These are phyloP conservation scores for Hypoxylon sp. DNA, from an alignment of 2,329 filamentous ascomycete species.

Conservation along the genomic window DNA sequence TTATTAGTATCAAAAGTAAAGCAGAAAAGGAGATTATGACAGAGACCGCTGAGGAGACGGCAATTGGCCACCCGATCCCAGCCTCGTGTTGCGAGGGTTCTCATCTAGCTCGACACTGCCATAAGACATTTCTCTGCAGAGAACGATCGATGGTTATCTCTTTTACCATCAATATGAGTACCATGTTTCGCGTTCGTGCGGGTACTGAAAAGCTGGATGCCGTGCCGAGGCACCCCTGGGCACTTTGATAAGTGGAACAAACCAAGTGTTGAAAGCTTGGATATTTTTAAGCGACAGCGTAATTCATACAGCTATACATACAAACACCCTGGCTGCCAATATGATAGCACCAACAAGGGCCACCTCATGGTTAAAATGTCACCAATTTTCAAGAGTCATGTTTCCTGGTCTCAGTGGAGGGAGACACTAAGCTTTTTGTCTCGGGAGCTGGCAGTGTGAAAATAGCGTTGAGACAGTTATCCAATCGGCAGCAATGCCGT, in stretches of 20 bases:
- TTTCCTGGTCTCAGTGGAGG: slow-evolving; percentile 36
- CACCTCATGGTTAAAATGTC: slow-evolving; percentile 30
- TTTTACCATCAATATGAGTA: slow-evolving; percentile 24
- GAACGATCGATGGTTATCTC: slow-evolving; percentile 15
- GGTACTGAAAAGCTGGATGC: slow-evolving; percentile 17
- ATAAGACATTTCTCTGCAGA: slow-evolving; percentile 10
- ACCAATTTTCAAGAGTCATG: slow-evolving; percentile 27
- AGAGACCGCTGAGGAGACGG: slow-evolving; percentile 12
- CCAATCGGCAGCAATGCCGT: slow-evolving; percentile 42
- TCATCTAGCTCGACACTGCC: slow-evolving; percentile 25
- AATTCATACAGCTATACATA: slow-evolving; percentile 7
- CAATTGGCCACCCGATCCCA: slow-evolving; percentile 34
- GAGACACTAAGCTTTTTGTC: slow-evolving; percentile 44
- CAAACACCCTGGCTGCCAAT: slow-evolving; percentile 25
- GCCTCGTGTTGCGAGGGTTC: slow-evolving; percentile 9
- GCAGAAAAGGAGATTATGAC: slow-evolving; percentile 20
- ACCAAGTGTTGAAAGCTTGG: slow-evolving; percentile 27
- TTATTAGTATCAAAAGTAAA: slow-evolving; percentile 17
- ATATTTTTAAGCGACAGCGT: slow-evolving; percentile 28
- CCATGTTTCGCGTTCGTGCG: slow-evolving; percentile 30
- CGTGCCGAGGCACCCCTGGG: slow-evolving; percentile 28
- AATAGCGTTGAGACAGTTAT: slow-evolving; percentile 34
- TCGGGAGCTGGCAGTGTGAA: slow-evolving; percentile 40
- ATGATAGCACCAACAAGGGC: slow-evolving; percentile 28
- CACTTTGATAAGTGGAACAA: slow-evolving; percentile 27